Evolutionary conservation across 2,329 filamentous ascomycete genomes (phyloP), one percentile per base, ranked within the genome.

Genomic region (Graphilbum fragrans): DNA sequence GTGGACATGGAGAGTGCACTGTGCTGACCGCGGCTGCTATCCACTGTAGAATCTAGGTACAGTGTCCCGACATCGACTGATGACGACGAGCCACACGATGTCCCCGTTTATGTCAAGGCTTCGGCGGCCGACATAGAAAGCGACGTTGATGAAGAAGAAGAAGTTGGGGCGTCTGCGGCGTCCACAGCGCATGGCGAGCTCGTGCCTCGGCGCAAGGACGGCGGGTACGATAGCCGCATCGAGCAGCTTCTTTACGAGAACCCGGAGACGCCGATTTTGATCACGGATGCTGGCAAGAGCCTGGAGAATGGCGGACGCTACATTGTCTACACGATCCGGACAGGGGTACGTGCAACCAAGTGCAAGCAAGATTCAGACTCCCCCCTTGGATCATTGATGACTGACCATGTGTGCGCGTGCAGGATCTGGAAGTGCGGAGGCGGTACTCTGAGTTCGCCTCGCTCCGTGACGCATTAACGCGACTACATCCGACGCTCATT

Each of bases 231-330:
- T 57, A 95, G 90, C 58, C 81, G 92, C 40, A 88, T 98, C 50
- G 90, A 98, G 64, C 92, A 98, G 69, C 90, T 95, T 45, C 78
- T 98, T 37, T 94, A 94, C 58, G 92, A 98, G 64, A 86, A 94
- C 49, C 88, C 87, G 1, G 82, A 90, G 42, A 73, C 93, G 51
- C 80, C 86, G 45, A 93, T 98, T 49, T 61, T 93, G 45, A 98
- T 98, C 52, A 90, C 84, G 2, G 85, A 94, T 56, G 92, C 93
- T 4, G 92, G 92, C 45, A 98, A 98, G 74, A 95, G 90, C 61
- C 65, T 80, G 47, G 90, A 96, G 60, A 88, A 84, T 50, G 87
- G 87, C 42, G 87, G 88, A 16, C 82, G 86, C 63, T 95, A 86
- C 57, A 98, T 98, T 54, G 88, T 94, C 29, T 98, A 98, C 62